These are phyloP conservation scores for Tylopilus sp. DNA, from an alignment of 1,284 basidiomycete species.

Conservation along the genomic window DNA sequence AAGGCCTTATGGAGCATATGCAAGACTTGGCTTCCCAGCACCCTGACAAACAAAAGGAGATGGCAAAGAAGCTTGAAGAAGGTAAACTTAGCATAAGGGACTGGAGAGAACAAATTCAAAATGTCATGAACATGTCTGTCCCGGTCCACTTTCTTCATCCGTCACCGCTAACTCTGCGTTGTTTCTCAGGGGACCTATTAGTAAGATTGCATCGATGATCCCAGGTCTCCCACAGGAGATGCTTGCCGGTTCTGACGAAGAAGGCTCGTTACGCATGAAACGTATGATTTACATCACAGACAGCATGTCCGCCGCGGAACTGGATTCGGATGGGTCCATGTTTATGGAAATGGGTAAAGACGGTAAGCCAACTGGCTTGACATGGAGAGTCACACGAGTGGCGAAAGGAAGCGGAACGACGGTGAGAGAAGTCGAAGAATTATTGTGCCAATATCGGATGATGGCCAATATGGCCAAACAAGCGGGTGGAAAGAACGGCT, in stretches of 20 bases:
- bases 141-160: constrained; percentile 5
- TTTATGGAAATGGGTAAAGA: constrained; percentile 85
- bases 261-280: constrained; percentile 89
- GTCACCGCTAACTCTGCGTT: constrained; percentile 6
- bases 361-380: constrained; percentile 78
- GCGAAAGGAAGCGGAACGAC: constrained; percentile 95
- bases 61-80: constrained; percentile 97
- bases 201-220: constrained; percentile 99
- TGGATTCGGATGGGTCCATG: constrained; percentile 92
- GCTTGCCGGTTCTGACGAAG: constrained; percentile 87
- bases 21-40: constrained; percentile 91
- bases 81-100: constrained; percentile 96
- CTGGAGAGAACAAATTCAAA: constrained; percentile 96
- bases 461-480: constrained; percentile 98
- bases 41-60: constrained; percentile 95
- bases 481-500: constrained; percentile 94
- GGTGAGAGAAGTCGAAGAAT: constrained; percentile 94
- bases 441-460: constrained; percentile 93
- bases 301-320: constrained; percentile 90
- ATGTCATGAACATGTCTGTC: constrained; percentile 94
- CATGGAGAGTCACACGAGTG: constrained; percentile 85
- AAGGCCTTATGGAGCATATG: constrained; percentile 97
- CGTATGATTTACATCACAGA: constrained; percentile 99
- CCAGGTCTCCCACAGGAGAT: constrained; percentile 91
- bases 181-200: constrained; percentile 81